A percentile compares a stretch with the other conserved stretches of the same genome.
Conservation (phyloP, 345 rosid species). For the Hypericum androsaemum region DNA sequence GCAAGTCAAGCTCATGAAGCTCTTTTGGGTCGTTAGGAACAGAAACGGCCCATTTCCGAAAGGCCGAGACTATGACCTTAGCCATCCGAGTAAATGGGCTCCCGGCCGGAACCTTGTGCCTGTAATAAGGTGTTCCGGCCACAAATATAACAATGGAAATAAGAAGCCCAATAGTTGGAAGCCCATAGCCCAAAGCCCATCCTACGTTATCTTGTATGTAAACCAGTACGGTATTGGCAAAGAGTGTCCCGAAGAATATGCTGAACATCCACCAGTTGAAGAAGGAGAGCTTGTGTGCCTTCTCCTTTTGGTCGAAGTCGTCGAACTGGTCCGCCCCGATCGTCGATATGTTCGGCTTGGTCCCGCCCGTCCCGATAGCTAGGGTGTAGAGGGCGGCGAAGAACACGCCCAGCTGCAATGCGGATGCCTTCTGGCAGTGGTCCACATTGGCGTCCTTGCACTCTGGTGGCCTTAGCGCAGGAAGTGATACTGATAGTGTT, state of each 20-base stretch:
- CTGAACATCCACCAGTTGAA: constrained; percentile 99
- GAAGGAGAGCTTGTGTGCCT: constrained; percentile 66
- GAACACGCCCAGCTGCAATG: constrained; percentile 49
- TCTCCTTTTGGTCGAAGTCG: constrained; percentile 67
- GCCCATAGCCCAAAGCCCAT: constrained; percentile 68
- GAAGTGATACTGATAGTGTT: constrained; percentile 60
- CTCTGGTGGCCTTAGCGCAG: constrained; percentile 51
- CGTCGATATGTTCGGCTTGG: constrained; percentile 89
- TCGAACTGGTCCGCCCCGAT: constrained; percentile 94
- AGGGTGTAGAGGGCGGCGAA: constrained; percentile 68
- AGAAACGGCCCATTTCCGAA: constrained; percentile 38
- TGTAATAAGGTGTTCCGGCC: constrained; percentile 58
- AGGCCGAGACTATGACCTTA: constrained; percentile 58
- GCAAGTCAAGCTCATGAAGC: constrained; percentile 48
- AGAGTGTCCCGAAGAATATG: constrained; percentile 76
- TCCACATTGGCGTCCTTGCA: constrained; percentile 29
- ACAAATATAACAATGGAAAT: constrained; percentile 49
- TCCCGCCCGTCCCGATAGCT: constrained; percentile 77
- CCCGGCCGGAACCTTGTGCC: constrained; percentile 59
- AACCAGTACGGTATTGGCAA: constrained; percentile 72
- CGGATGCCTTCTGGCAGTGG: constrained; percentile 47
- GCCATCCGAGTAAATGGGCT: constrained; percentile 79
- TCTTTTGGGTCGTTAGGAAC: constrained; percentile 35
- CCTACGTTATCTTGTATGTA: constrained; percentile 90
- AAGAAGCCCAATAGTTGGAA: constrained; percentile 62